Base-by-base conservation (phyloP, 2,329 filamentous ascomycete genomes). In the Sclerotinia sclerotiorum region DNA sequence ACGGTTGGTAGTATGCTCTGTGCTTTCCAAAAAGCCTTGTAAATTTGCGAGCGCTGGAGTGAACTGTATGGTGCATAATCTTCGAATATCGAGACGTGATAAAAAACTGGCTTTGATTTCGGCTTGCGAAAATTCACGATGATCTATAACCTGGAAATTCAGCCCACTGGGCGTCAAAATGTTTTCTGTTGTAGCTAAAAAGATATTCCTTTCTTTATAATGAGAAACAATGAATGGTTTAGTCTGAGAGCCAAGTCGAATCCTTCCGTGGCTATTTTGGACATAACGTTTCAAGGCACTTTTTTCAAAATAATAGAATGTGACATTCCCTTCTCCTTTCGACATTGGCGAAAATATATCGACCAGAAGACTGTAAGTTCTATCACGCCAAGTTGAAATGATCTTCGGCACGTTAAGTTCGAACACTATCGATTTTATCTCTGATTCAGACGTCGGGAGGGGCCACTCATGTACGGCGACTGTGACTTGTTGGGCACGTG, bases 401-500 rank as follows among this genome's bases (percentile, higher is more conserved):
- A 73, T 39, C 0, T 29, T 5, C 0, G 85, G 85, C 0, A 81
- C 70, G 0, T 72, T 64, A 0, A 88, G 76, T 70, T 88, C 86
- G 62, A 88, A 88, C 0, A 88, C 78, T 0, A 80, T 79, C 0
- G 83, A 78, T 68, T 84, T 82, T 0, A 79, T 79, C 15, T 79
- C 39, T 17, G 29, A 13, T n/a, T 65, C 51, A 19, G 29, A n/a
- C 0, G 0, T 54, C 42, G 85, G 82, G 0, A 89, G 76, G 0
- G 87, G 86, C 85, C 85, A 88, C 72, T 89, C 87, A 70, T 86
- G 79, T 11, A 85, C 73, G 0, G 54, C 0, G 10, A 90, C 87
- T 0, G 35, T 49, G 0, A 89, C 68, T 0, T 4, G 2, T 0
- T 78, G 57, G 0, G 84, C 84, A n/a, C 75, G 1, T 0, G 7